Evolutionary conservation across 129 eudicot genomes (phyloP).

Genomic region (Tanacetum coccineum): DNA sequence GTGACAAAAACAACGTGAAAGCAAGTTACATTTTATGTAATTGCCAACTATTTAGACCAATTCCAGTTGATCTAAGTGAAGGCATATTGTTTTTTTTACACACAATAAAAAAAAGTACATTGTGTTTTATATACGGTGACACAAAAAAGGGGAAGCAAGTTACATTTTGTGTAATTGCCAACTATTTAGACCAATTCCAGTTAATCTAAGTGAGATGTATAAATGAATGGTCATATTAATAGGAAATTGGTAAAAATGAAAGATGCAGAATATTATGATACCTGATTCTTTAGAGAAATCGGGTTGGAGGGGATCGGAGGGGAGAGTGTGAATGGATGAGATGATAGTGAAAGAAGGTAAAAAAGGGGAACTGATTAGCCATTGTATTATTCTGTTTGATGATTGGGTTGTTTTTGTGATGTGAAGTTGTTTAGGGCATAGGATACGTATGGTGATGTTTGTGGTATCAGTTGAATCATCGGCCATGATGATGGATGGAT

Average conservation of each 20-base stretch:
- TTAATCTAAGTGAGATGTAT: no score
- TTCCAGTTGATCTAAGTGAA: no score
- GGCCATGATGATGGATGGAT: conserved; percentile 26
- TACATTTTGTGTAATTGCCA: no score
- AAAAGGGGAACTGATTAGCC: conserved; percentile 84
- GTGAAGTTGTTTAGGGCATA: conserved; percentile 51
- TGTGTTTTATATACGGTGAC: no score
- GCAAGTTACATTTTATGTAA: not conserved
- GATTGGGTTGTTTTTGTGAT: conserved; percentile 32
- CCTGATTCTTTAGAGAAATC: conserved; percentile 66
- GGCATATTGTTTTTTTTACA: no score
- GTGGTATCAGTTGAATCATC: conserved; percentile 23
- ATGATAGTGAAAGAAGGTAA: conserved; percentile 46
- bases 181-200: no score
- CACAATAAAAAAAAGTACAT: no score
- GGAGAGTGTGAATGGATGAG: conserved; percentile 67
- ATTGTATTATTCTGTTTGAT: conserved; percentile 46
- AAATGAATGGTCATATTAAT: no score
- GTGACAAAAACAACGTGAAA: not conserved
- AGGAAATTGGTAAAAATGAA: no score
- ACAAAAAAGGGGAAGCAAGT: no score
- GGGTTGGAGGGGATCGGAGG: conserved; percentile 54
- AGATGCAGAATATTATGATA: conserved; percentile 8
- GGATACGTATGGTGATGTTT: conserved; percentile 38
- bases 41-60: no score